These are phyloP conservation scores for Sporothrix inflata DNA, from an alignment of 2,329 filamentous ascomycete genomes.

Conservation along the genomic window DNA sequence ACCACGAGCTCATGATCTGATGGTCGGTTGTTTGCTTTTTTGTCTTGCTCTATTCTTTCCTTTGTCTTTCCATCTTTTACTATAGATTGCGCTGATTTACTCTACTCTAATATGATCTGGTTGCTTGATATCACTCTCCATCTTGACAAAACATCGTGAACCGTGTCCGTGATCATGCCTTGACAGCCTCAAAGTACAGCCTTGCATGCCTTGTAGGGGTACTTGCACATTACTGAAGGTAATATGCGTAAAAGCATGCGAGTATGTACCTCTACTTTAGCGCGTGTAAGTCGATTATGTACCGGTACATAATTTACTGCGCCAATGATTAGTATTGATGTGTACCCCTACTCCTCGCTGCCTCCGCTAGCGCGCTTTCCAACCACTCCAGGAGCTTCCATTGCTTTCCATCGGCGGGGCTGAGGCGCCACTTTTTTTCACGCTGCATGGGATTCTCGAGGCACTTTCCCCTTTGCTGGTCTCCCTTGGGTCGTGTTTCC, in stretches of 20 bases:
- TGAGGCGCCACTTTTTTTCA: conserved; percentile 30
- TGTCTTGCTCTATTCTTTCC: neutral
- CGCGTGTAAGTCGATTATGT: conserved; percentile 9
- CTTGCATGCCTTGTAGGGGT: conserved; percentile 7
- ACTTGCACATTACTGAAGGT: rapidly evolving
- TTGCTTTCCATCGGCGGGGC: conserved; percentile 37
- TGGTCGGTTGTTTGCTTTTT: neutral
- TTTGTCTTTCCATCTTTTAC: neutral
- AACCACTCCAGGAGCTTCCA: conserved; percentile 36
- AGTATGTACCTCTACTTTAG: conserved; percentile 10
- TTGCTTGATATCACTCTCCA: neutral
- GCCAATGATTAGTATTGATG: neutral
- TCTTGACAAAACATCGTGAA: neutral
- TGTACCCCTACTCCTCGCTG: conserved; percentile 14
- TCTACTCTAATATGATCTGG: neutral
- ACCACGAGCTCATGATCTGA: too few species aligned
- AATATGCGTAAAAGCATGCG: neutral
- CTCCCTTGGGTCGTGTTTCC: neutral
- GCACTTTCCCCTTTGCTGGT: conserved; percentile 15
- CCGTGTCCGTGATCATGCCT: conserved; percentile 12
- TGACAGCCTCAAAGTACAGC: neutral
- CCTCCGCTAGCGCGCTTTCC: conserved; percentile 24
- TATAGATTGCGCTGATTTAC: neutral
- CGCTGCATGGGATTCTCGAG: conserved; percentile 24
- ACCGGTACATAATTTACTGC: neutral